These are phyloP conservation scores for Diutina neorugosa DNA, from an alignment of 1,139 yeast species.

Conservation along the genomic window DNA sequence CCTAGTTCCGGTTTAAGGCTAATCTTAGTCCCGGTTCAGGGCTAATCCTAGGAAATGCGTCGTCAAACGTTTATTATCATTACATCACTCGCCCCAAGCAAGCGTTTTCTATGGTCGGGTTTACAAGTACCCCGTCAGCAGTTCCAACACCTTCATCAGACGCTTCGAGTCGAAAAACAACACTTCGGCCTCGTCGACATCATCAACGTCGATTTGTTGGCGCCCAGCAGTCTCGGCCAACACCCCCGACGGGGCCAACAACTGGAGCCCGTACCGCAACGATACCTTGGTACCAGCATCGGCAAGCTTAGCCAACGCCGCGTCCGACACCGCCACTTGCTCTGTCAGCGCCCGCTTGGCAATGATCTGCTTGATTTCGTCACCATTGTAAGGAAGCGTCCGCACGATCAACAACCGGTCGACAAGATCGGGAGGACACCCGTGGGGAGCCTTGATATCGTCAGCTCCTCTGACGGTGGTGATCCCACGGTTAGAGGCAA, in stretches of 20 bases:
- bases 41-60: no score
- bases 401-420: constrained; percentile 87
- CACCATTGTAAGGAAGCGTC: constrained; percentile 75
- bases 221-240: constrained; percentile 68
- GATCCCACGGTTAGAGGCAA: constrained; percentile 67
- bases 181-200: constrained; percentile 76
- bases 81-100: neutral
- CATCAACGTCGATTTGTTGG: constrained; percentile 52
- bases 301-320: constrained; percentile 65
- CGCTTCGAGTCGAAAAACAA: constrained; percentile 84
- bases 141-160: constrained; percentile 67
- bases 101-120: neutral
- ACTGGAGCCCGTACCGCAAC: constrained; percentile 81
- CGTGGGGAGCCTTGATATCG: constrained; percentile 76
- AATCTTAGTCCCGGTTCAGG: no score
- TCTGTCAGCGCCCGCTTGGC: constrained; percentile 74
- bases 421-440: constrained; percentile 88
- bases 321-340: constrained; percentile 46
- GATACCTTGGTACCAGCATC: constrained; percentile 63
- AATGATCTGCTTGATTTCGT: constrained; percentile 73
- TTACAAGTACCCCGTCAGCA: constrained; percentile 36
- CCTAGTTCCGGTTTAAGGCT: no score
- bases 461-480: constrained; percentile 89
- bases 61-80: neutral
- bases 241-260: constrained; percentile 83